Conservation (phyloP, 1,284 basidiomycete genomes). For the Irpex sp. region DNA sequence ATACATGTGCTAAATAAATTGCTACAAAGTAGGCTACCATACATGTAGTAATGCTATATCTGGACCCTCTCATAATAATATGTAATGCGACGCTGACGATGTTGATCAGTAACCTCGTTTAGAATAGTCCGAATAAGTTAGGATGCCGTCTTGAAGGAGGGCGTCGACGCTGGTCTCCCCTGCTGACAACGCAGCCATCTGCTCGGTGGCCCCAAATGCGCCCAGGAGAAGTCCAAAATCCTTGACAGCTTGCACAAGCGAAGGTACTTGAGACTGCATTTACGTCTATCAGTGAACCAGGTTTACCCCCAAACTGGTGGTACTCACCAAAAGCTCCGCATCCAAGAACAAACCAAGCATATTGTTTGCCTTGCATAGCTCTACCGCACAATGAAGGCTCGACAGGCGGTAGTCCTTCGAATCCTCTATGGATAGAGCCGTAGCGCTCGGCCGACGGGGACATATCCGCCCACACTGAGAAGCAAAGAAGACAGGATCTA, state of each 20-base stretch:
- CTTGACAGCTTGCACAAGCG: conserved; percentile 81
- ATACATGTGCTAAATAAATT: background rate
- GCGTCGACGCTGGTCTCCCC: conserved; percentile 59
- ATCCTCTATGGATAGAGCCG: conserved; percentile 42
- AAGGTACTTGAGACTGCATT: conserved; percentile 69
- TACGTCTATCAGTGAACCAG: background rate
- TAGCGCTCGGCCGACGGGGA: conserved; percentile 34
- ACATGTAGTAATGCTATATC: conserved; percentile 8
- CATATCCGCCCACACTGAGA: conserved; percentile 77
- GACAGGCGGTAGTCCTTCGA: conserved; percentile 51
- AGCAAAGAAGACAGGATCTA: conserved; percentile 95
- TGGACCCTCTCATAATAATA: background rate
- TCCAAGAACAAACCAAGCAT: conserved; percentile 91
- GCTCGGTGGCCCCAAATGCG: conserved; percentile 61
- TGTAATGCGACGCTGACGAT: background rate
- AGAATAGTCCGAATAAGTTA: conserved; percentile 63
- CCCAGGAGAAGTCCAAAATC: conserved; percentile 87
- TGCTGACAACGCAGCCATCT: conserved; percentile 38
- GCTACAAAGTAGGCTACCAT: conserved; percentile 4
- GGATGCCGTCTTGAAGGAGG: conserved; percentile 54
- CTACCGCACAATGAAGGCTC: conserved; percentile 88
- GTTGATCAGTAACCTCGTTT: conserved; percentile 27
- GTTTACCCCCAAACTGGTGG: background rate
- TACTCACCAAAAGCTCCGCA: conserved; percentile 78
- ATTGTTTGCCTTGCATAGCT: conserved; percentile 94